Base-by-base conservation (phyloP, 805 yeast species). In the Saccharomycopsis microspora region DNA sequence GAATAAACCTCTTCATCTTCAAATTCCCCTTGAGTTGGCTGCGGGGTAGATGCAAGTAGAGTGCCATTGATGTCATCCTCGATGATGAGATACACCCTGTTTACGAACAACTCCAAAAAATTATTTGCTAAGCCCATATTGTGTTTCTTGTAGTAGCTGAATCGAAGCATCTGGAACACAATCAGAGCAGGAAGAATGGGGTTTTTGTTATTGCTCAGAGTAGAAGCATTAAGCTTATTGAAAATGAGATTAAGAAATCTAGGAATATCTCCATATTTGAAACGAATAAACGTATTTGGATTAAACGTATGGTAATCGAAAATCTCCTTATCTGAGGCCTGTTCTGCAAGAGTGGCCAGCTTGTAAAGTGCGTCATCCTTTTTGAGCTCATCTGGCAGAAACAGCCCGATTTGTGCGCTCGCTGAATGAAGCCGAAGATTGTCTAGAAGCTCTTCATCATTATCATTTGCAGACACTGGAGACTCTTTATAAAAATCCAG, bases 161-260 rank as follows among this genome's bases (percentile, higher is more conserved):
- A 84, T 55, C 90, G 65, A n/a, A 82, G 60, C 57, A 84, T 72
- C 60, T 83, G 90, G 55, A 72, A 84, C 0, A 82, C 63, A 4
- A 82, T 70, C 1, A 85, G 78, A 0, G 93, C 88, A 0, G 90
- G 87, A 29, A 77, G 64, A 33, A 72, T 67, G 4, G 81, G 64
- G 42, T 70, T 70, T 50, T 72, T 75, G 48, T 72, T 77, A 38
- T 66, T 60, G n/a, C 43, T 36, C 5, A 69, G 63, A 0, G 70
- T 65, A 36, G 64, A 62, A 40, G 68, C 70, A 5, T 74, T 71
- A 54, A 75, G 73, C 43, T 68, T 64, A 28, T 78, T 78, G 28
- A 85, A 62, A 11, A 89, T 76, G 44, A 75, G 64, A 48, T 73
- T 69, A 30, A 88, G 68, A 41, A 89, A 78, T 57, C 84, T 88